phyloP scores from a whole-genome alignment of 768 basidiomycete genomes.

The Suillus tomentosus region DNA sequence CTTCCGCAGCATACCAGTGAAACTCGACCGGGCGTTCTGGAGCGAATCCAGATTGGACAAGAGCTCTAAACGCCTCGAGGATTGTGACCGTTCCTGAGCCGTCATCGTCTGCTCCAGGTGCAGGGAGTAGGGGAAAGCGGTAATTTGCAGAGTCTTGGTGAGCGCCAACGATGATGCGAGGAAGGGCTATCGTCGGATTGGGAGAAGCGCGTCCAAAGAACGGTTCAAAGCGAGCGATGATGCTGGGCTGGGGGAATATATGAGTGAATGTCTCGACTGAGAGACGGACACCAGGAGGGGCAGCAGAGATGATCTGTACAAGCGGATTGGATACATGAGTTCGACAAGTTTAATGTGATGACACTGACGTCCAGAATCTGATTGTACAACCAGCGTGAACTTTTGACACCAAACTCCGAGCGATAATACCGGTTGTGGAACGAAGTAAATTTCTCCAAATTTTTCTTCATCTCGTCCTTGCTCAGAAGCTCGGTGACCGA shows the following conservation, averaged over 20 bases:
- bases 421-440: constrained; percentile 49
- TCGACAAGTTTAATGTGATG: not conserved
- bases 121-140: constrained; percentile 41
- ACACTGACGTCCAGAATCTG: constrained; percentile 16
- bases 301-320: constrained; percentile 15
- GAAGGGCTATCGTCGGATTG: constrained; percentile 18
- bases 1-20: constrained; percentile 86
- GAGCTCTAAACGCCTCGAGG: constrained; percentile 71
- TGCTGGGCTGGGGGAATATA: constrained; percentile 20
- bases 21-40: constrained; percentile 73
- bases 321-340: not conserved
- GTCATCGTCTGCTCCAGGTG: constrained; percentile 54
- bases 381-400: constrained; percentile 41
- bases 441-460: constrained; percentile 38
- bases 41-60: constrained; percentile 67
- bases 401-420: constrained; percentile 38
- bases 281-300: constrained; percentile 17
- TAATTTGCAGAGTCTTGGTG: constrained; percentile 48
- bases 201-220: constrained; percentile 4
- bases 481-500: constrained; percentile 9
- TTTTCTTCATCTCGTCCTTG: constrained; percentile 35
- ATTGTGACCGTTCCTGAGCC: constrained; percentile 76
- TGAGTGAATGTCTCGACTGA: constrained; percentile 28
- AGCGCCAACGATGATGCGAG: constrained; percentile 41
- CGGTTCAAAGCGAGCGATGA: constrained; percentile 32